Base-by-base conservation (phyloP, 306 rosid genomes). In the Cucurbita moschata region DNA sequence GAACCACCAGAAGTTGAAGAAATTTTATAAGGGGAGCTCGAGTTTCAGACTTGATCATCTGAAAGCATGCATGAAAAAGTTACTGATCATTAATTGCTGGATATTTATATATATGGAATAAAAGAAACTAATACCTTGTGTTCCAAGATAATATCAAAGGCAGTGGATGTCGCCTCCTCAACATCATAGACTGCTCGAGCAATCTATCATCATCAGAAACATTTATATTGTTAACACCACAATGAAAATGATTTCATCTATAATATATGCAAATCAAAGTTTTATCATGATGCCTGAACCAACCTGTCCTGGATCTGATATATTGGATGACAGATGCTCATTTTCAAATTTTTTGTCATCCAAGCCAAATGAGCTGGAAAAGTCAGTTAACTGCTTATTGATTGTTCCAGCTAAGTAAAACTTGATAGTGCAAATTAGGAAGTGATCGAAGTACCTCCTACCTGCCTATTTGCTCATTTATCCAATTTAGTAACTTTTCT, bases 151-250 rank as follows among this genome's bases (percentile, higher is more conserved):
- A 94, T 87, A 56, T 91, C 99, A 76, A 91, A 91, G 52, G 97
- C 96, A 71, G 61, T 83, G 61, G 89, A 83, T 35, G 97, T 91
- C 76, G 99, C 97, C 89, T 94, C 99, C 81, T 94, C 97, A 52
- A 94, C 93, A 77, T 94, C 99, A 79, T 89, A 94, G 71, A 94
- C 81, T 68, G 97, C 99, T 81, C 90, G 85, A 47, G 91, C 96
- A 85, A 89, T 85, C 99, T 91, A 74, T 77, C 46, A 78, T 42
- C 47, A 79, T 75, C 70, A 75, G 79, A 37, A 56, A 51, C 78
- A 78, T 75, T 42, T 12, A 69, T 75, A 72, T 55, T 75, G 79
- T 88, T 78, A 85, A 72, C 61, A 75, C 53, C 75, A 78, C 52
- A 42, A 81, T 65, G 35, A 65, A 80, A 57, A 76, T 39, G 39